Evolutionary conservation across 2,329 filamentous ascomycete genomes (phyloP).

Genomic region (Fonsecaea monophora): DNA sequence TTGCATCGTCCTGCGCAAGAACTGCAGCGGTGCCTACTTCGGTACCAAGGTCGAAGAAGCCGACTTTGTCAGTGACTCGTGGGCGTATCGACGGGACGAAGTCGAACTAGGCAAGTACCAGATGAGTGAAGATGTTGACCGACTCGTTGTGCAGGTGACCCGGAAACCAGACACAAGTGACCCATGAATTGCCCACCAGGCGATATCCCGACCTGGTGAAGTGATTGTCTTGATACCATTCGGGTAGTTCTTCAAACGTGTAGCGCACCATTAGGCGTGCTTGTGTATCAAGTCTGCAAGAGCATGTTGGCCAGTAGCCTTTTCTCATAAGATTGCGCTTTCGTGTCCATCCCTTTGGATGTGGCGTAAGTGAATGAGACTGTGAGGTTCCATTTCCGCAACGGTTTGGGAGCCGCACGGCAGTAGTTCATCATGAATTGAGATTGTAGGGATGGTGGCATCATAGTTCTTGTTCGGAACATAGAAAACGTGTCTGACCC

Average conservation of each 20-base stretch:
- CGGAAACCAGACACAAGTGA: constrained; percentile 50
- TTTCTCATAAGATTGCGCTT: too few species aligned
- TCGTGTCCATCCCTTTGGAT: too few species aligned
- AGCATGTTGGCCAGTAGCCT: too few species aligned
- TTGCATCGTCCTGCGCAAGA: constrained; percentile 66
- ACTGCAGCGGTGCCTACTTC: constrained; percentile 53
- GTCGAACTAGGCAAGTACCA: constrained; percentile 53
- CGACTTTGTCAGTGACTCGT: constrained; percentile 56
- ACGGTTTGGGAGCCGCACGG: not conserved
- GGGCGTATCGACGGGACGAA: constrained; percentile 55
- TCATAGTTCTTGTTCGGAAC: constrained; percentile 1
- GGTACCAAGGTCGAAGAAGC: constrained; percentile 55
- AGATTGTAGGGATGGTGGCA: constrained; percentile 15
- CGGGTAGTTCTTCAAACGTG: constrained; percentile 48
- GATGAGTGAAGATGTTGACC: constrained; percentile 54
- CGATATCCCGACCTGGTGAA: constrained; percentile 55
- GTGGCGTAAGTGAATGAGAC: too few species aligned
- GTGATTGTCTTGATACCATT: constrained; percentile 54
- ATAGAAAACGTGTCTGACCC: constrained; percentile 16
- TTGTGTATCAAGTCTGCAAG: too few species aligned
- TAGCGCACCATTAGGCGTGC: too few species aligned
- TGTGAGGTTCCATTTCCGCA: not conserved
- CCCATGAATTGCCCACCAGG: constrained; percentile 48
- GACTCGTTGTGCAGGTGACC: constrained; percentile 55
- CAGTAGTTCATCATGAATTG: constrained; percentile 10